phyloP scores from a whole-genome alignment of 2,329 filamentous ascomycete species.

The Aspergillus niger region DNA sequence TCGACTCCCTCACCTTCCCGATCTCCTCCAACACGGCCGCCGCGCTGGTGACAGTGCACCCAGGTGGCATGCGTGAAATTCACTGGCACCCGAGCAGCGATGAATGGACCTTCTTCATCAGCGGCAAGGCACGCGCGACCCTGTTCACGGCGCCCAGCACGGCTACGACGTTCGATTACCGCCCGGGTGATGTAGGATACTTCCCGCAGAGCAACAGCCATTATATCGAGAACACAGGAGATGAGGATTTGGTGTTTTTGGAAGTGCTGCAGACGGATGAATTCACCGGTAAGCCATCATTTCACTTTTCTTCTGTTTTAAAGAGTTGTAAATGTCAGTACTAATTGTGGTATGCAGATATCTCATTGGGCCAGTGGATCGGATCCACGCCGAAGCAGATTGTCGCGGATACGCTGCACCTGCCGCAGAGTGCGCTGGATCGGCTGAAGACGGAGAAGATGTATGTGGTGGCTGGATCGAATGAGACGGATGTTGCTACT shows the following conservation, averaged over 20 bases:
- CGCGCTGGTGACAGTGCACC: conserved; percentile 69
- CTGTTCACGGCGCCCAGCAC: conserved; percentile 70
- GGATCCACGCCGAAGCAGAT: conserved; percentile 58
- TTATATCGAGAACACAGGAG: conserved; percentile 75
- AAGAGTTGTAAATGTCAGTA: not conserved
- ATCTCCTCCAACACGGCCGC: conserved; percentile 73
- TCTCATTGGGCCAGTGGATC: conserved; percentile 52
- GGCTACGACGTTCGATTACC: conserved; percentile 75
- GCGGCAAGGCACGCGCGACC: conserved; percentile 70
- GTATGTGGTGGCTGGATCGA: conserved; percentile 42
- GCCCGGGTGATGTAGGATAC: conserved; percentile 73
- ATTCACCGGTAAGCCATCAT: conserved; percentile 50
- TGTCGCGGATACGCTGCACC: conserved; percentile 58
- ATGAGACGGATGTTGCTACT: conserved; percentile 1
- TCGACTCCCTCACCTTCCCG: conserved; percentile 74
- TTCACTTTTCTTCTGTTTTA: too few species aligned
- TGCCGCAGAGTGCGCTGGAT: conserved; percentile 43
- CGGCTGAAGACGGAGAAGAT: conserved; percentile 51
- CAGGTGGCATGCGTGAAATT: conserved; percentile 74
- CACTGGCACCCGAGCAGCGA: conserved; percentile 81
- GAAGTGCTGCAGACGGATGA: conserved; percentile 73
- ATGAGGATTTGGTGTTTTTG: conserved; percentile 73
- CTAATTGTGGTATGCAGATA: conserved; percentile 41
- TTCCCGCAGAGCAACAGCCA: conserved; percentile 77
- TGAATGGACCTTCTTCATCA: conserved; percentile 79